These are phyloP conservation scores for Micractinium conductrix DNA, from an alignment of 139 green algal genomes.

Conservation along the genomic window DNA sequence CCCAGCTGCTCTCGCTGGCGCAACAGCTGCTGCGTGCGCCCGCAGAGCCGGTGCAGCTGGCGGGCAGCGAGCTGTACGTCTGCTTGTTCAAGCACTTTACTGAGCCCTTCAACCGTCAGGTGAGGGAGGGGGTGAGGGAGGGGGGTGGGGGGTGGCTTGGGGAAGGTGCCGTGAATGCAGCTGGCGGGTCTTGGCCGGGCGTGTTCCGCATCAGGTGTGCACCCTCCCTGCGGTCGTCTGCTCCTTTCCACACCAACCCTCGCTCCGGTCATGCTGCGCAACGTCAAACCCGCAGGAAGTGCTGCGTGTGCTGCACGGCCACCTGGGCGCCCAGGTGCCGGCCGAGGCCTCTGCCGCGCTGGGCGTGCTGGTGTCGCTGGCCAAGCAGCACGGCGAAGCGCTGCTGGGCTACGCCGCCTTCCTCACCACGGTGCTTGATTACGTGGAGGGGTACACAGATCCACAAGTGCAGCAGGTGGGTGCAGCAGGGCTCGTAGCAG, in stretches of 20 bases:
- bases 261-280: too few species aligned
- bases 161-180: too few species aligned
- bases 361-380: constrained; percentile 37
- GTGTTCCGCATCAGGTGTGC: too few species aligned
- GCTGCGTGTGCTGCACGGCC: constrained; percentile 42
- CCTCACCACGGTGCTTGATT: constrained; percentile 43
- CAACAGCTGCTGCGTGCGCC: constrained; percentile 24
- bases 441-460: constrained; percentile 40
- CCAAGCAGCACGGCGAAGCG: neutral
- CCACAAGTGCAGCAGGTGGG: constrained; percentile 40
- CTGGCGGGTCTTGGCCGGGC: too few species aligned
- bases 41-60: neutral
- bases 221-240: too few species aligned
- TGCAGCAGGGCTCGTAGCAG: too few species aligned
- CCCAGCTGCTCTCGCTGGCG: constrained; percentile 27
- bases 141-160: too few species aligned
- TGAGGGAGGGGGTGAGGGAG: neutral
- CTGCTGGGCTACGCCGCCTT: constrained; percentile 53
- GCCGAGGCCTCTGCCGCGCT: constrained; percentile 40
- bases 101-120: constrained; percentile 30
- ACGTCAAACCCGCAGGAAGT: constrained; percentile 45
- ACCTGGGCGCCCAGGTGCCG: constrained; percentile 28
- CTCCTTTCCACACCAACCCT: too few species aligned
- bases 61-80: constrained; percentile 33
- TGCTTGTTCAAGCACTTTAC: constrained; percentile 39